Conservation (phyloP, 106 monocot species). For the Amphibolis antarctica region DNA sequence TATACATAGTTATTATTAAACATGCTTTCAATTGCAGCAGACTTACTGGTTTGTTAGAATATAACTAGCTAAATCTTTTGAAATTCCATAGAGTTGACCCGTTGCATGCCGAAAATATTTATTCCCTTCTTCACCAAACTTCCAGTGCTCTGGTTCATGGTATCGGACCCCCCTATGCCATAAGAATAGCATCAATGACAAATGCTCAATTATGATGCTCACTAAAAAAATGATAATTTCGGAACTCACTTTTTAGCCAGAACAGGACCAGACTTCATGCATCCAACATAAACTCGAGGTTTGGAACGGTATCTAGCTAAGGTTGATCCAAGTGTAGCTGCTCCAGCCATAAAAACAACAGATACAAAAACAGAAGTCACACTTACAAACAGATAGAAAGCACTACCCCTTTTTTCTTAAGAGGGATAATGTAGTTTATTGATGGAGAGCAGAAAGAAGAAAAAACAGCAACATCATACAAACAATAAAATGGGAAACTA, state of each 20-base stretch:
- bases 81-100: constrained; percentile 47
- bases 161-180: constrained; percentile 51
- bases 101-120: constrained; percentile 54
- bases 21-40: background rate
- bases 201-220: background rate
- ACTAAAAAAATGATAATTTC: background rate
- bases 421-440: too few relatives aligned
- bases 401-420: too few relatives aligned
- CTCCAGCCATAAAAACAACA: background rate
- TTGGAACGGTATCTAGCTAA: constrained; percentile 63
- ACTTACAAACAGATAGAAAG: too few relatives aligned
- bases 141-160: constrained; percentile 51
- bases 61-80: constrained; percentile 42
- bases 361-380: background rate
- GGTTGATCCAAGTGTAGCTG: constrained; percentile 76
- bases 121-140: constrained; percentile 46
- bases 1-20: background rate
- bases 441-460: too few relatives aligned
- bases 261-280: constrained; percentile 99
- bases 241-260: constrained; percentile 75
- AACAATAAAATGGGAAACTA: too few relatives aligned
- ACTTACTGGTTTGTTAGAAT: constrained; percentile 46
- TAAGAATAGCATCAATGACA: background rate
- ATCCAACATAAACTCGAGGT: constrained; percentile 81
- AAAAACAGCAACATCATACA: too few relatives aligned